These are phyloP conservation scores for Royoungia palumana DNA, from an alignment of 768 basidiomycete genomes.

Conservation along the genomic window DNA sequence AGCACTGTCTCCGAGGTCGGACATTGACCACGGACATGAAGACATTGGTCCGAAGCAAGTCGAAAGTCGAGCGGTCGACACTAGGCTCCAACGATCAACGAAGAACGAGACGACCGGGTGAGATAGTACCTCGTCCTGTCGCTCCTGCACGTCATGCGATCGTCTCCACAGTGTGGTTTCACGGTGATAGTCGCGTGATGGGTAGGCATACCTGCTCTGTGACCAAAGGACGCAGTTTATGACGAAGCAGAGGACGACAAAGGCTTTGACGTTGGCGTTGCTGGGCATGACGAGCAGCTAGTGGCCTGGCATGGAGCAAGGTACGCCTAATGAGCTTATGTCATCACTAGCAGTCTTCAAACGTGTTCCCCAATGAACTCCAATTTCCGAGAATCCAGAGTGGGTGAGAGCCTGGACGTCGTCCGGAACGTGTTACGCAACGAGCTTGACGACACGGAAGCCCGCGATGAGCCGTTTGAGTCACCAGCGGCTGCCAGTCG, in stretches of 20 bases:
- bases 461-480: too few species aligned
- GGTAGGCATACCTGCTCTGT: conserved; percentile 47
- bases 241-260: conserved; percentile 51
- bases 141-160: neutral
- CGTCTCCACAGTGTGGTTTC: conserved; percentile 11
- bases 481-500: too few species aligned
- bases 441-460: too few species aligned
- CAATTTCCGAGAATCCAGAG: too few species aligned
- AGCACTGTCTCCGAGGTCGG: conserved; percentile 60
- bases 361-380: neutral
- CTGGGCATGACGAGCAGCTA: conserved; percentile 37
- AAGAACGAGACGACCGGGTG: neutral
- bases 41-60: conserved; percentile 51
- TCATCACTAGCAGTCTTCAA: too few species aligned
- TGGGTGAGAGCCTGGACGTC: too few species aligned
- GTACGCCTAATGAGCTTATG: too few species aligned
- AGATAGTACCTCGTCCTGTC: conserved; percentile 8
- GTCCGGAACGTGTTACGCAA: too few species aligned
- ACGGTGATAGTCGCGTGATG: conserved; percentile 4
- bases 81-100: conserved; percentile 32
- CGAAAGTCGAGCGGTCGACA: conserved; percentile 64
- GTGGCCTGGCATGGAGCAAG: too few species aligned
- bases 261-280: conserved; percentile 44
- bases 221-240: conserved; percentile 68
- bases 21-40: conserved; percentile 59